These are phyloP conservation scores for Neurospora sp. DNA, from an alignment of 495 filamentous ascomycete species.

Conservation along the genomic window DNA sequence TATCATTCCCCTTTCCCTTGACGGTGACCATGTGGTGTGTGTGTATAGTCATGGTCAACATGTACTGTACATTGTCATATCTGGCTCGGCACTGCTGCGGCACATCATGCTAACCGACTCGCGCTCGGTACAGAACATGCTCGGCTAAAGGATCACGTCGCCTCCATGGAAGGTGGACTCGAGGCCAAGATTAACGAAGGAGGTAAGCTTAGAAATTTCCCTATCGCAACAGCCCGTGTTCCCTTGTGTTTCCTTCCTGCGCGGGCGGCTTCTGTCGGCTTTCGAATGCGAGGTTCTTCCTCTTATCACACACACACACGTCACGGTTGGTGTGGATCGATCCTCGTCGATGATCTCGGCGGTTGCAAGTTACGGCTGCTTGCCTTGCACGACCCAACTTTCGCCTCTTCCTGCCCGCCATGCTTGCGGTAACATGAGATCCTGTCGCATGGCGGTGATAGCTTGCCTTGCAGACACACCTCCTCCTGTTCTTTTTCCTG, in stretches of 20 bases:
- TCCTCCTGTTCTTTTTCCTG: not conserved
- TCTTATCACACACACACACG: not conserved
- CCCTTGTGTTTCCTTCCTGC: conserved; percentile 4
- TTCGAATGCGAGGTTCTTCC: not conserved
- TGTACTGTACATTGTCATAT: not conserved
- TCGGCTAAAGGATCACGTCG: conserved; percentile 81
- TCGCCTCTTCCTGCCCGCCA: not conserved
- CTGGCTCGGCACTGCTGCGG: conserved; percentile 2
- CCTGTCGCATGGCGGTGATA: not conserved
- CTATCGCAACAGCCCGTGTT: conserved; percentile 1
- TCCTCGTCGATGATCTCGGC: not conserved
- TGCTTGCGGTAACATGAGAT: not conserved
- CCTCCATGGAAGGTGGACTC: conserved; percentile 78
- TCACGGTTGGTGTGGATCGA: not conserved
- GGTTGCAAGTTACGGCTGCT: not conserved
- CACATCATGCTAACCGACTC: conserved; percentile 13
- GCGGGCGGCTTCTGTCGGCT: conserved; percentile 31
- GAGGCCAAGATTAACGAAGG: conserved; percentile 91
- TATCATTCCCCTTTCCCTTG: conserved; percentile 15
- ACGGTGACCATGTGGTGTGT: conserved; percentile 4
- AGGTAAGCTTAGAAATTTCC: conserved; percentile 46
- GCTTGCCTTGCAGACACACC: not conserved
- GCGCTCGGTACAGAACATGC: conserved; percentile 62
- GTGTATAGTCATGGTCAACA: conserved; percentile 7
- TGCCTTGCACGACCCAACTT: conserved; percentile 5